Conservation (phyloP, 2,329 filamentous ascomycete species). For the Phaeosphaeria sp. region DNA sequence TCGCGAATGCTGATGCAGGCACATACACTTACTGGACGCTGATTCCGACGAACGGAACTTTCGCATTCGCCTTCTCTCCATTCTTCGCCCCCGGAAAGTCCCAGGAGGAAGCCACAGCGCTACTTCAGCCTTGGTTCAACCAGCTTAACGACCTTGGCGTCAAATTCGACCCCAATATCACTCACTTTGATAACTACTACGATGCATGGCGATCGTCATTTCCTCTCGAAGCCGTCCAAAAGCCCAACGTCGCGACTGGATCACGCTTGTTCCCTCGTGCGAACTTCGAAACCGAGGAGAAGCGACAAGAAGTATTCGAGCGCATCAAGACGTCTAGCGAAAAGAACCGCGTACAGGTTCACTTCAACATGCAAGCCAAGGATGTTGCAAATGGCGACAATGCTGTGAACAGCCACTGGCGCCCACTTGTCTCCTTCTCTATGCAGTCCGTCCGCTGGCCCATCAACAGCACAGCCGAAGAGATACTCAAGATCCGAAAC, state of each 20-base stretch:
- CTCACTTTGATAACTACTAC: constrained; percentile 41
- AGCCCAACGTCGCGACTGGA: constrained; percentile 41
- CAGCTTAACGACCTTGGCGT: constrained; percentile 37
- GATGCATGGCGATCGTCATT: constrained; percentile 43
- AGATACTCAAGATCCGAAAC: constrained; percentile 32
- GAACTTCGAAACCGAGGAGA: constrained; percentile 41
- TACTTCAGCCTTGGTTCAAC: constrained; percentile 42
- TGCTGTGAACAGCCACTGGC: constrained; percentile 41
- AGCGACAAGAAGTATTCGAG: constrained; percentile 38
- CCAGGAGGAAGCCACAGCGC: constrained; percentile 33
- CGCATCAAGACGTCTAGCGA: constrained; percentile 41
- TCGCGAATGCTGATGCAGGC: constrained; percentile 45
- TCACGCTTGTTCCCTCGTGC: constrained; percentile 43
- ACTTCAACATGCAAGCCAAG: constrained; percentile 45
- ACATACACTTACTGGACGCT: constrained; percentile 45
- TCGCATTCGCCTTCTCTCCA: constrained; percentile 42
- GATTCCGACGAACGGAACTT: constrained; percentile 41
- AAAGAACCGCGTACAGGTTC: constrained; percentile 42
- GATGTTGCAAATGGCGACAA: constrained; percentile 38
- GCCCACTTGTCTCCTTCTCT: constrained; percentile 30
- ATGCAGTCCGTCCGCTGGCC: constrained; percentile 44
- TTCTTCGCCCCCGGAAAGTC: constrained; percentile 46
- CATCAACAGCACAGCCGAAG: constrained; percentile 33
- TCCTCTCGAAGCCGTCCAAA: constrained; percentile 42
- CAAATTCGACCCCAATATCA: constrained; percentile 42